These are phyloP conservation scores for Colletotrichum lini DNA, from an alignment of 2,329 filamentous ascomycete species.

Conservation along the genomic window DNA sequence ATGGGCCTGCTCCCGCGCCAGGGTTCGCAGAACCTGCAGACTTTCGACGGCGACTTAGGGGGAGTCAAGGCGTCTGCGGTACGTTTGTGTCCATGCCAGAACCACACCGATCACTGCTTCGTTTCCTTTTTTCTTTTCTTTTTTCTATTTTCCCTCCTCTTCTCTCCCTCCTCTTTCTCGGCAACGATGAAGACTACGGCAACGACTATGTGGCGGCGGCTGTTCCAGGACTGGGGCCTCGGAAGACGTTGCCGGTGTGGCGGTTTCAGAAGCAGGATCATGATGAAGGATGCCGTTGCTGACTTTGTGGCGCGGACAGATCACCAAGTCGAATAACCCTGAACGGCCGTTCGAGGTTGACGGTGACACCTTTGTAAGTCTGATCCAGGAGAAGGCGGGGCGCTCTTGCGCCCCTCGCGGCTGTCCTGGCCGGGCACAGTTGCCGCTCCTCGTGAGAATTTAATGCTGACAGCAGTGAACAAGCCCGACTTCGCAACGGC, in stretches of 20 bases:
- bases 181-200: not conserved
- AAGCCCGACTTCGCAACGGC: conserved; percentile 61
- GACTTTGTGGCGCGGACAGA: conserved; percentile 46
- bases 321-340: conserved; percentile 57
- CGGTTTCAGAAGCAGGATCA: conserved; percentile 6
- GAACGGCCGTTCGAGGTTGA: conserved; percentile 59
- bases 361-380: conserved; percentile 61
- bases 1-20: conserved; percentile 54
- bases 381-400: not conserved
- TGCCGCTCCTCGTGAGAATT: not conserved
- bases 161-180: no score
- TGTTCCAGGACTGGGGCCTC: not conserved
- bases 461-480: conserved; percentile 17
- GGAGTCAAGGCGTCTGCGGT: conserved; percentile 55
- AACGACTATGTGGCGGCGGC: not conserved
- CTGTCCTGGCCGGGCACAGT: not conserved
- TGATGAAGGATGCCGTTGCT: conserved; percentile 21
- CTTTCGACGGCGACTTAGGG: conserved; percentile 58
- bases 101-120: not conserved
- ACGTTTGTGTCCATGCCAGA: conserved; percentile 35
- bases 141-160: no score
- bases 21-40: conserved; percentile 55
- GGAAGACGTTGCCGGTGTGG: not conserved
- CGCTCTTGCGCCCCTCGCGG: no score
- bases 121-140: not conserved